These are phyloP conservation scores for Sugiyamaella boreocaroliniensis DNA, from an alignment of 805 yeast genomes.

Conservation along the genomic window DNA sequence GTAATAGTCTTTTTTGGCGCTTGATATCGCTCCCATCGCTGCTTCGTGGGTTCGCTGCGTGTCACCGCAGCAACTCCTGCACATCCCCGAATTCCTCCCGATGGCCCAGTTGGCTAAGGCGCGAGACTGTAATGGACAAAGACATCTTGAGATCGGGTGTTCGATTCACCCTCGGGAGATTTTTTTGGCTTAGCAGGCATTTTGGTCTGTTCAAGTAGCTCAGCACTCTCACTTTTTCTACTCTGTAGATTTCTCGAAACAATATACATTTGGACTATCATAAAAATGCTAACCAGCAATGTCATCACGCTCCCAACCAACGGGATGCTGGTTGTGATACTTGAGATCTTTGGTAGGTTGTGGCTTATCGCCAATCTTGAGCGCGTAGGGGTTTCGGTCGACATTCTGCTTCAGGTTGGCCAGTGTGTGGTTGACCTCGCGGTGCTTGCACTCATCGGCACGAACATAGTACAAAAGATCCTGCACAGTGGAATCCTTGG, in stretches of 20 bases:
- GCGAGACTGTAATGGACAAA: no score
- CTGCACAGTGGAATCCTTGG: conserved; percentile 44
- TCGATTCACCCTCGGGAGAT: no score
- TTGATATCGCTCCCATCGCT: no score
- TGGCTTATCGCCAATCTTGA: conserved; percentile 33
- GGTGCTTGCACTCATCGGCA: conserved; percentile 73
- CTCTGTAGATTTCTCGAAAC: not conserved
- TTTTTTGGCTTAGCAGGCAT: not conserved
- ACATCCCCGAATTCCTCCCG: no score
- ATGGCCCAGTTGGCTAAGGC: no score
- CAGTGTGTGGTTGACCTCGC: conserved; percentile 73
- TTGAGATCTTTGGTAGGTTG: conserved; percentile 32
- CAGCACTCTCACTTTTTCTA: not conserved
- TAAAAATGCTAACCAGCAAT: conserved; percentile 19
- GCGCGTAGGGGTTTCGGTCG: conserved; percentile 66
- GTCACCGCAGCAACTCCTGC: no score
- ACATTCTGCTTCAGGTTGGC: conserved; percentile 49
- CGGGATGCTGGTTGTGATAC: conserved; percentile 21
- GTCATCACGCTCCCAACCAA: conserved; percentile 33
- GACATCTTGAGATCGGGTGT: no score
- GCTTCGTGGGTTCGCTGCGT: no score
- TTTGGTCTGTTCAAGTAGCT: no score
- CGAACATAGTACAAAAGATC: conserved; percentile 57
- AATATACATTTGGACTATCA: no score
- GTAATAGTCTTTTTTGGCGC: no score